These are phyloP conservation scores for Sistotremastrum niveocremeum DNA, from an alignment of 768 basidiomycete species.

Conservation along the genomic window DNA sequence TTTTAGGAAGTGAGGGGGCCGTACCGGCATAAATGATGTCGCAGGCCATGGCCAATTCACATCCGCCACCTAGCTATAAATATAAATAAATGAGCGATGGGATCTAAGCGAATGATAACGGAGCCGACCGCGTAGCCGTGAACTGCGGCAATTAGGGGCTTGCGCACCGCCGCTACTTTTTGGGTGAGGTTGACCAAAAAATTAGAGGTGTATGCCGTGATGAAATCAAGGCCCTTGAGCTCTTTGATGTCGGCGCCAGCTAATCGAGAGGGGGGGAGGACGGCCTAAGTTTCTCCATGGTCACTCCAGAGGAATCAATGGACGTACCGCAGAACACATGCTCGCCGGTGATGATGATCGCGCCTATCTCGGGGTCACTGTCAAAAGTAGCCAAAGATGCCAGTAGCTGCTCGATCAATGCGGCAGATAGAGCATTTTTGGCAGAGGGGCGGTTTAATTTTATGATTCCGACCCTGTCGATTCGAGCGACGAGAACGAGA, in stretches of 20 bases:
- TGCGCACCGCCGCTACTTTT: constrained; percentile 26
- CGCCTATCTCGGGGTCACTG: constrained; percentile 21
- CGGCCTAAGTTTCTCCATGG: background rate
- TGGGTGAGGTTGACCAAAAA: constrained; percentile 33
- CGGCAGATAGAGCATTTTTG: constrained; percentile 24
- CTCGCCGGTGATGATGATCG: constrained; percentile 32
- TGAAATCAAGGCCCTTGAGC: constrained; percentile 29
- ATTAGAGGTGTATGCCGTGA: constrained; percentile 29
- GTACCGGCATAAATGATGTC: constrained; percentile 27
- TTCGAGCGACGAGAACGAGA: constrained; percentile 11
- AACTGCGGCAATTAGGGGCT: constrained; percentile 35
- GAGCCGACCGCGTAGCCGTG: constrained; percentile 30
- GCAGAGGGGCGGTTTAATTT: constrained; percentile 21
- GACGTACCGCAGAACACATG: constrained; percentile 30
- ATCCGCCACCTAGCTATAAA: constrained; percentile 32
- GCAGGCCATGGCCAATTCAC: constrained; percentile 34
- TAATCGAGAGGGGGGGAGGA: constrained; percentile 1
- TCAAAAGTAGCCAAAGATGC: constrained; percentile 21
- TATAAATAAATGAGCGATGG: background rate
- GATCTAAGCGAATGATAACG: background rate
- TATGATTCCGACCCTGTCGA: constrained; percentile 17
- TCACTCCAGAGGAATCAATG: background rate
- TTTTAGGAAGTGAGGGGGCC: too few species aligned
- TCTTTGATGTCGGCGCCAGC: constrained; percentile 40
- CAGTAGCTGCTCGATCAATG: constrained; percentile 27